These are phyloP conservation scores for Astrothelium subdiscretum DNA, from an alignment of 495 filamentous ascomycete genomes.

Conservation along the genomic window DNA sequence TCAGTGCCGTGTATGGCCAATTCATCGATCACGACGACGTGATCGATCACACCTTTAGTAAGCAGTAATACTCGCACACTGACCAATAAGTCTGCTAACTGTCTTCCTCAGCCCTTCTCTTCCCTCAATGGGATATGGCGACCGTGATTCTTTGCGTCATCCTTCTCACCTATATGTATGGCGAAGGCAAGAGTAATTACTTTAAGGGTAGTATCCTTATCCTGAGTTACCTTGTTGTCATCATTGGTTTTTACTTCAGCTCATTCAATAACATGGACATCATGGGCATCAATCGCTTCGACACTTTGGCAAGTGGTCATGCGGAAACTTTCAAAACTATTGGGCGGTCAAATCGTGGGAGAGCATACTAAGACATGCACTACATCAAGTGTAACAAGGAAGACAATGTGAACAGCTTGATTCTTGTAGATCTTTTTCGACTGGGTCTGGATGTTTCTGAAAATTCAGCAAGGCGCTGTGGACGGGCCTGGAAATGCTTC, in stretches of 20 bases:
- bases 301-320: constrained; percentile 47
- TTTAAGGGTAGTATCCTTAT: constrained; percentile 91
- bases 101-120: constrained; percentile 56
- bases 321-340: constrained; percentile 40
- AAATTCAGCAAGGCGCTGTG: background rate
- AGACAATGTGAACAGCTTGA: background rate
- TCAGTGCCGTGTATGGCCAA: constrained; percentile 54
- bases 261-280: constrained; percentile 54
- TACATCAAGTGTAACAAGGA: background rate
- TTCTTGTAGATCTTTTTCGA: background rate
- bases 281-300: constrained; percentile 45
- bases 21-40: constrained; percentile 46
- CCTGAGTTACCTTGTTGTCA: constrained; percentile 83
- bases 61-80: constrained; percentile 12
- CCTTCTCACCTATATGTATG: constrained; percentile 92
- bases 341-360: constrained; percentile 31
- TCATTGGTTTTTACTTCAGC: constrained; percentile 84
- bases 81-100: constrained; percentile 7
- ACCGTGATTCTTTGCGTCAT: constrained; percentile 97
- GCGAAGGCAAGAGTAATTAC: constrained; percentile 93
- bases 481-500: background rate
- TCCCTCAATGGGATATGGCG: constrained; percentile 98
- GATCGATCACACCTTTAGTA: constrained; percentile 68
- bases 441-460: background rate
- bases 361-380: constrained; percentile 15